phyloP scores from a whole-genome alignment of 2,329 filamentous ascomycete species.

The Microascus cirrosus region DNA sequence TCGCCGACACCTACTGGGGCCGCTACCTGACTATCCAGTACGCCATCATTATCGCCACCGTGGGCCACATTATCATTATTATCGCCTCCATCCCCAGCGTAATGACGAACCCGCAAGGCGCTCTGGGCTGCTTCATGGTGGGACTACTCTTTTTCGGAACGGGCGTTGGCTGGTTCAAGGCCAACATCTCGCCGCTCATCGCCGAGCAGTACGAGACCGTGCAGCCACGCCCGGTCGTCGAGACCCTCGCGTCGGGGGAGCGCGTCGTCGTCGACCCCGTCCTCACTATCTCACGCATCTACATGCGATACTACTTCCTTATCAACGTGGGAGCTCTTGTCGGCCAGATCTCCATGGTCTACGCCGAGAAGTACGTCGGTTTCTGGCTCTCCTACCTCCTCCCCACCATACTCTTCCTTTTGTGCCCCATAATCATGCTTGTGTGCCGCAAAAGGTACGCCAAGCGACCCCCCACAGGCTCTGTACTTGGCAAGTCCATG shows the following conservation, averaged over 20 bases:
- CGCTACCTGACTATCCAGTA: constrained; percentile 58
- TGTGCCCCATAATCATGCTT: constrained; percentile 52
- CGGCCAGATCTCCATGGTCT: constrained; percentile 57
- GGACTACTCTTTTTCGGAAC: constrained; percentile 40
- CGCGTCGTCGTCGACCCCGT: constrained; percentile 55
- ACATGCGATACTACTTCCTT: constrained; percentile 60
- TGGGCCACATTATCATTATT: constrained; percentile 57
- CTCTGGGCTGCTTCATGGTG: constrained; percentile 53
- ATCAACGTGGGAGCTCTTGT: constrained; percentile 60
- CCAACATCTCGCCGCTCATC: constrained; percentile 58
- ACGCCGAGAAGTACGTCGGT: constrained; percentile 63
- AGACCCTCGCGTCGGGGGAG: constrained; percentile 41
- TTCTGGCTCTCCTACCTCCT: constrained; percentile 63
- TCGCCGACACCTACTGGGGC: constrained; percentile 48
- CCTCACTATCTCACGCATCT: constrained; percentile 51
- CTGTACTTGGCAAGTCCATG: constrained; percentile 36
- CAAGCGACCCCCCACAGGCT: constrained; percentile 49
- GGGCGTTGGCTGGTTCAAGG: constrained; percentile 66
- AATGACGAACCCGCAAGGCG: constrained; percentile 41
- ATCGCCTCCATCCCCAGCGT: constrained; percentile 53
- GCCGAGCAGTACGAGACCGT: constrained; percentile 52
- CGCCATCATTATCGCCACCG: constrained; percentile 48
- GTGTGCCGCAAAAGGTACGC: constrained; percentile 49
- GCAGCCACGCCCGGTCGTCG: constrained; percentile 32
- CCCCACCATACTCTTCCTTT: constrained; percentile 52